Evolutionary conservation across 2,329 filamentous ascomycete species (phyloP).

Genomic region (Beauveria brongniartii): DNA sequence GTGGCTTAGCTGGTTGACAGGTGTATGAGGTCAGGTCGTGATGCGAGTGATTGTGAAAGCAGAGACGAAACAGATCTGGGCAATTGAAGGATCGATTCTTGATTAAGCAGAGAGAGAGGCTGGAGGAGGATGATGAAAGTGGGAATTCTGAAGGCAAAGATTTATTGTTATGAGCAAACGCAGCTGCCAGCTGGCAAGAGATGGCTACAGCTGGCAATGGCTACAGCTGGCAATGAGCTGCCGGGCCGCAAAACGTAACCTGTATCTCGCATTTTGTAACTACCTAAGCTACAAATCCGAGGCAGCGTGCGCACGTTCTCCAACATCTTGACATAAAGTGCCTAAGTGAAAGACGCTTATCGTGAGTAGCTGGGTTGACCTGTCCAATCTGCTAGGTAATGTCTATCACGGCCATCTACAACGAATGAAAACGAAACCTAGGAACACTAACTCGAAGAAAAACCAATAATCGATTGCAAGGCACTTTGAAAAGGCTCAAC

Average conservation of each 20-base stretch:
- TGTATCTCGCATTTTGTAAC: neutral
- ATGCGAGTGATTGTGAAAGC: neutral
- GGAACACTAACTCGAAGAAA: too few relatives aligned
- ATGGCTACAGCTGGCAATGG: neutral
- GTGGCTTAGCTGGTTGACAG: neutral
- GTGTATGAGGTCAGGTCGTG: neutral
- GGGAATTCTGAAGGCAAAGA: neutral
- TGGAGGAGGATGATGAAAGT: neutral
- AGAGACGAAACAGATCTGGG: too few relatives aligned
- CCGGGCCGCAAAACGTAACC: neutral
- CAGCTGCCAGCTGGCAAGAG: slow-evolving; percentile 2
- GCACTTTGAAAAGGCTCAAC: too few relatives aligned
- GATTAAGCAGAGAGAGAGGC: too few relatives aligned
- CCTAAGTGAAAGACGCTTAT: too few relatives aligned
- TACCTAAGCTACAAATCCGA: neutral
- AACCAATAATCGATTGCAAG: too few relatives aligned
- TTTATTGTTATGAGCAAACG: slow-evolving; percentile 1
- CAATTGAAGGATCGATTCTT: too few relatives aligned
- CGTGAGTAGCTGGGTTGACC: too few relatives aligned
- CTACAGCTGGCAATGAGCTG: neutral
- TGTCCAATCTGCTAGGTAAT: too few relatives aligned
- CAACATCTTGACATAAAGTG: too few relatives aligned
- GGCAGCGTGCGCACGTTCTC: neutral
- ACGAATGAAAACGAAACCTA: too few relatives aligned
- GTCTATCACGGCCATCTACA: too few relatives aligned